phyloP scores from a whole-genome alignment of 1,284 basidiomycete genomes.

The Pholiota adiposa region DNA sequence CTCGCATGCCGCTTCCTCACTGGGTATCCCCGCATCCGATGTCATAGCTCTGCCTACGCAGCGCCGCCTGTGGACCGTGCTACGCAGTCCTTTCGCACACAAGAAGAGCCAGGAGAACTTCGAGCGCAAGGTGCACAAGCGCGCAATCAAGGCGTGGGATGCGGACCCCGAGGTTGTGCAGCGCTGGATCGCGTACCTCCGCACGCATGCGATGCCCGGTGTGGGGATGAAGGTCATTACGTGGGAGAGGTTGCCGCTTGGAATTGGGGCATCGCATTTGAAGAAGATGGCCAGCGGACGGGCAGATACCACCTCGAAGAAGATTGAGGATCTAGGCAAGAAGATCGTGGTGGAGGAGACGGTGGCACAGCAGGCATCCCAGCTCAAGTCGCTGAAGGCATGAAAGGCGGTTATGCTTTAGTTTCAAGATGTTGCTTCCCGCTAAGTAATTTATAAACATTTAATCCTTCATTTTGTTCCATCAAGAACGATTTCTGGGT shows the following conservation, averaged over 20 bases:
- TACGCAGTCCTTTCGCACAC: conserved; percentile 86
- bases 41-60: conserved; percentile 77
- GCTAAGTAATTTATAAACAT: background rate
- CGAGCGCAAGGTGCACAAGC: conserved; percentile 81
- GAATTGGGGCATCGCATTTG: conserved; percentile 47
- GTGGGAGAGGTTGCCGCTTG: conserved; percentile 76
- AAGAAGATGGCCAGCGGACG: background rate
- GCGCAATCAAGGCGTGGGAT: conserved; percentile 92
- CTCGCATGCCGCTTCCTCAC: conserved; percentile 79
- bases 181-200: conserved; percentile 83
- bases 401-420: no score
- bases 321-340: conserved; percentile 6
- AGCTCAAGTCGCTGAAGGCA: background rate
- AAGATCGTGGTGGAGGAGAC: conserved; percentile 7
- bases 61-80: conserved; percentile 87
- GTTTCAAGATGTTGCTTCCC: background rate
- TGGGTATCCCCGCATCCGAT: conserved; percentile 83
- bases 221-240: conserved; percentile 85
- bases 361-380: background rate
- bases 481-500: background rate
- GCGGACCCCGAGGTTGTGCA: conserved; percentile 82
- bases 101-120: conserved; percentile 99
- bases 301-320: background rate
- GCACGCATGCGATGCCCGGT: conserved; percentile 79
- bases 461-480: background rate